These are phyloP conservation scores for Suillus bovinus DNA, from an alignment of 768 basidiomycete species.

Conservation along the genomic window DNA sequence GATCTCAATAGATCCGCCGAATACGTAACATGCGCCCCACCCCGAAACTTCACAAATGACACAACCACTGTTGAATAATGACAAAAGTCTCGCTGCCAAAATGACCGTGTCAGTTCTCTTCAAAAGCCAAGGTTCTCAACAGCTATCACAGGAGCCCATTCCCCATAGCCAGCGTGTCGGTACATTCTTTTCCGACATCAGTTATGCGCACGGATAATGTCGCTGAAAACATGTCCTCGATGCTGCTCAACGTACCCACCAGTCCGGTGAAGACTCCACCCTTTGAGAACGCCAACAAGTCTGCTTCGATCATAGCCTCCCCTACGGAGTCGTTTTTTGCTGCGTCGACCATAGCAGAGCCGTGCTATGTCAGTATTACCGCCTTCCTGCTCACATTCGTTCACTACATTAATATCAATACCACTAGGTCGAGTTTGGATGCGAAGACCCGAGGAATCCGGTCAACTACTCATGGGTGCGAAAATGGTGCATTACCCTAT, in stretches of 20 bases:
- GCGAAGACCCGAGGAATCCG: constrained; percentile 40
- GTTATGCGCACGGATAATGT: not conserved
- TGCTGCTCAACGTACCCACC: not conserved
- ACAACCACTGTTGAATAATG: not conserved
- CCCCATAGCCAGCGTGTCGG: not conserved
- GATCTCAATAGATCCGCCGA: not conserved
- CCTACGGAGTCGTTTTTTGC: constrained; percentile 12
- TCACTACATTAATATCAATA: not conserved
- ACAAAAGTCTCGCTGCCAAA: not conserved
- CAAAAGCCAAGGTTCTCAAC: not conserved
- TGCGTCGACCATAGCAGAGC: constrained; percentile 2
- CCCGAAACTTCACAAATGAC: not conserved
- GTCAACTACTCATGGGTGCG: constrained; percentile 33
- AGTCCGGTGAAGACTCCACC: not conserved
- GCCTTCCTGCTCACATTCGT: not conserved
- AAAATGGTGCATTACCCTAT: constrained; percentile 42
- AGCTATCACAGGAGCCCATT: not conserved
- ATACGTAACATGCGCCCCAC: not conserved
- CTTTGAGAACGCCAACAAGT: constrained; percentile 16
- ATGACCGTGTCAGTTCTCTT: not conserved
- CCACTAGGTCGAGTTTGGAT: constrained; percentile 37
- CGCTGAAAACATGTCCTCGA: not conserved
- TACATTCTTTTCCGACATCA: not conserved
- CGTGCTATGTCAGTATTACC: constrained; percentile 17
- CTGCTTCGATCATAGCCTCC: constrained; percentile 3